Percentiles rank a stretch among this genome's conserved stretches.
phyloP scores from a whole-genome alignment of 208 protist genomes.

The Trypanosoma congolense region DNA sequence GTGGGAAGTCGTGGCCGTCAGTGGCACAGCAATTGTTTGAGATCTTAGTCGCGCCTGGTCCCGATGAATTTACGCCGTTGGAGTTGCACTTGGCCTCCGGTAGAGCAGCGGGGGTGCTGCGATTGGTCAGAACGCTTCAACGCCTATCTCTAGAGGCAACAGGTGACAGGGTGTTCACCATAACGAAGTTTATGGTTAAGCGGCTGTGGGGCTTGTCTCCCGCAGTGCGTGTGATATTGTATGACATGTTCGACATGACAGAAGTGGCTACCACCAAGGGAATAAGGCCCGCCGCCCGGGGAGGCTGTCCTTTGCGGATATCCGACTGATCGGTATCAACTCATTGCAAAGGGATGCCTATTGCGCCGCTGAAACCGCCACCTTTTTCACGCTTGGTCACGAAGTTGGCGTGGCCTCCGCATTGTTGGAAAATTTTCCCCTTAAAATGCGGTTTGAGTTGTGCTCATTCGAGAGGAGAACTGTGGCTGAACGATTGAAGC shows the following conservation, averaged over 20 bases:
- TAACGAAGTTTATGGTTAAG: constrained; percentile 33
- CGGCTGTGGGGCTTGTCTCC: constrained; percentile 59
- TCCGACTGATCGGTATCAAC: constrained; percentile 63
- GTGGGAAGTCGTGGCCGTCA: constrained; percentile 8
- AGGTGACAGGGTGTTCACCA: constrained; percentile 4
- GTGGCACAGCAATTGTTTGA: constrained; percentile 32
- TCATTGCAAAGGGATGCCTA: constrained; percentile 36
- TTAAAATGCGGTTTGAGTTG: constrained; percentile 54
- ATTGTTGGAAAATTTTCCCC: constrained; percentile 46
- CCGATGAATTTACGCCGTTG: constrained; percentile 52
- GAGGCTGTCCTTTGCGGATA: constrained; percentile 64
- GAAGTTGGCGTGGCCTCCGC: constrained; percentile 52
- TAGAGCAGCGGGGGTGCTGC: constrained; percentile 48
- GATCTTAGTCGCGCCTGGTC: constrained; percentile 38
- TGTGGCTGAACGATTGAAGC: constrained; percentile 38
- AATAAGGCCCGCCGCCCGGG: constrained; percentile 19
- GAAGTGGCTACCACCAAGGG: constrained; percentile 42
- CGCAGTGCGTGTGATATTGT: constrained; percentile 58
- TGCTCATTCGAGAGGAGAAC: constrained; percentile 35
- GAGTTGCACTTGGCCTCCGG: constrained; percentile 66
- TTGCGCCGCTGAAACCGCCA: constrained; percentile 29
- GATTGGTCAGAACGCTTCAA: constrained; percentile 52
- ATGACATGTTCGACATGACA: constrained; percentile 63
- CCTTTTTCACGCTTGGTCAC: constrained; percentile 55
- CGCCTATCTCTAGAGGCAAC: constrained; percentile 19